A percentile compares a stretch with the other conserved stretches of the same genome.
Conservation (phyloP, 805 yeast species). For the Candida nitratophila region DNA sequence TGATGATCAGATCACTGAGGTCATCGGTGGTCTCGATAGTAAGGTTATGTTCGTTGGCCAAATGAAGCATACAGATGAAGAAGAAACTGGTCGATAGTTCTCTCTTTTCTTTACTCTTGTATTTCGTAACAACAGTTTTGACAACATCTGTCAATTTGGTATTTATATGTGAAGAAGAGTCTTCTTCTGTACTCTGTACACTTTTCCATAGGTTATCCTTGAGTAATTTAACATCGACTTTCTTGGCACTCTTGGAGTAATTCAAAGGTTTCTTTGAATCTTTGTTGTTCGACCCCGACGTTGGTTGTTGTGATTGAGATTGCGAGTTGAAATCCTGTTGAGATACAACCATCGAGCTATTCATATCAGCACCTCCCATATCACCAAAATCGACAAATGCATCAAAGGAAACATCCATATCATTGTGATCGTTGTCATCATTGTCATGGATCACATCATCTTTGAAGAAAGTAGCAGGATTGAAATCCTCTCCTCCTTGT, state of each 20-base stretch:
- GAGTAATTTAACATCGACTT: slow-evolving; percentile 65
- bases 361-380: slow-evolving; percentile 4
- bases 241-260: slow-evolving; percentile 68
- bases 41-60: slow-evolving; percentile 82
- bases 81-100: slow-evolving; percentile 82
- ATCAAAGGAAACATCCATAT: slow-evolving; percentile 28
- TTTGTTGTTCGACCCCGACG: not conserved
- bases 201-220: slow-evolving; percentile 74
- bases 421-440: slow-evolving; percentile 25
- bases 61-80: slow-evolving; percentile 74
- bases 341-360: not conserved
- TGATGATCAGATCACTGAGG: slow-evolving; percentile 7
- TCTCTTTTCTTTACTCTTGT: slow-evolving; percentile 46
- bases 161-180: not conserved
- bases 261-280: slow-evolving; percentile 7
- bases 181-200: slow-evolving; percentile 15
- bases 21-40: slow-evolving; percentile 39
- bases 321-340: not conserved
- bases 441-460: slow-evolving; percentile 19
- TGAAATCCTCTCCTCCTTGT: slow-evolving; percentile 12
- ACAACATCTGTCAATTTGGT: slow-evolving; percentile 16
- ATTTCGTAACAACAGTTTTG: slow-evolving; percentile 30
- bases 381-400: slow-evolving; percentile 16
- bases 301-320: not conserved
- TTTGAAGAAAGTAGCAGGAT: slow-evolving; percentile 20